Conservation (phyloP, 371 early-diverging fungal genomes). For the Mortierella sp. region DNA sequence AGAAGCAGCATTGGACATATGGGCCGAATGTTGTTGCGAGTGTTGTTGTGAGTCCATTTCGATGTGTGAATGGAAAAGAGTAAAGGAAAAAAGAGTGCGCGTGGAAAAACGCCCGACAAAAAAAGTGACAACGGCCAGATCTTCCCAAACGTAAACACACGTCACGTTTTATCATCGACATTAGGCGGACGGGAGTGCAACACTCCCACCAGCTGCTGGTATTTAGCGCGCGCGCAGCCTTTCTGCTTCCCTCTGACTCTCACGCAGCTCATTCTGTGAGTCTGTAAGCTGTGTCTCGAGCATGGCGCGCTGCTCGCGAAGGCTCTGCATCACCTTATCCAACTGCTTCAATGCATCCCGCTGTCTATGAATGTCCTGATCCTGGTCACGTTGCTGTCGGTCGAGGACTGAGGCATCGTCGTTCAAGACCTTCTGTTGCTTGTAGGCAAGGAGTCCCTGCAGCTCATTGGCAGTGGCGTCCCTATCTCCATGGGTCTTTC, state of each 20-base stretch:
- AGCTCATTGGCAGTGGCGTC: slow-evolving; percentile 29
- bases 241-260: slow-evolving; percentile 50
- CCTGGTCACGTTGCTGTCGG: slow-evolving; percentile 44
- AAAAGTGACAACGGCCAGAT: too few relatives aligned
- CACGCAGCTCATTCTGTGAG: slow-evolving; percentile 50
- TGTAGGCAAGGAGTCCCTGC: slow-evolving; percentile 49
- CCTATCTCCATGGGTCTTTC: slow-evolving; percentile 32
- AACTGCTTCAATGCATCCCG: slow-evolving; percentile 50
- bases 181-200: too few relatives aligned
- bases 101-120: too few relatives aligned
- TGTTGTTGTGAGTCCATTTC: slow-evolving; percentile 40
- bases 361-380: slow-evolving; percentile 53
- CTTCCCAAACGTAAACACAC: too few relatives aligned
- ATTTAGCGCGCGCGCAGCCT: slow-evolving; percentile 25
- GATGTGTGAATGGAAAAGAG: neutral
- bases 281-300: slow-evolving; percentile 50
- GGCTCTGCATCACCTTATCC: slow-evolving; percentile 48
- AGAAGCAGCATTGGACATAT: slow-evolving; percentile 17
- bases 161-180: too few relatives aligned
- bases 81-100: slow-evolving; percentile 5
- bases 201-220: too few relatives aligned
- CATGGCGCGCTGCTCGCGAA: slow-evolving; percentile 50
- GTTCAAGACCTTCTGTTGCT: slow-evolving; percentile 49
- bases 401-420: slow-evolving; percentile 41
- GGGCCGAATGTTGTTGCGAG: slow-evolving; percentile 28